Percentiles rank a stretch among this genome's conserved stretches.
These are phyloP conservation scores for Pinus tabuliformis DNA, from an alignment of 75 land plant genomes.

Conservation along the genomic window DNA sequence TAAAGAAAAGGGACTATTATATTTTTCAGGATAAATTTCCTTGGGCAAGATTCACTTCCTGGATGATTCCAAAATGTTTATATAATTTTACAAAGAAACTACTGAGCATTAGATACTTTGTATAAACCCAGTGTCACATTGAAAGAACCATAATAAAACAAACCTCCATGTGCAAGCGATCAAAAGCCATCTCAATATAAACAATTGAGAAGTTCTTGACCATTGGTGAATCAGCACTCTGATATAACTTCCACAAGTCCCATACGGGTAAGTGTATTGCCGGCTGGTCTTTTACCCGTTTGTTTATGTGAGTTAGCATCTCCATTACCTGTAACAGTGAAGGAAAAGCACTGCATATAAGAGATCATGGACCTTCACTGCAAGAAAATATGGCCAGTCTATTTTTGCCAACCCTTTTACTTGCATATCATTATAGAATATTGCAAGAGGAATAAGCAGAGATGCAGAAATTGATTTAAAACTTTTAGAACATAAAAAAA, in stretches of 20 bases:
- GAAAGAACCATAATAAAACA: background rate
- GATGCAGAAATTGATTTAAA: too few relatives aligned
- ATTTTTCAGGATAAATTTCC: background rate
- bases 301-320: conserved; percentile 86
- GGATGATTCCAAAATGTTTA: background rate
- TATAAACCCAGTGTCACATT: background rate
- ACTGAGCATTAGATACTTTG: background rate
- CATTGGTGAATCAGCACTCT: conserved; percentile 44
- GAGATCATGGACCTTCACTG: too few relatives aligned
- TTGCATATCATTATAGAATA: too few relatives aligned
- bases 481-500: too few relatives aligned
- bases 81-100: background rate
- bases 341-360: background rate
- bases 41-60: background rate
- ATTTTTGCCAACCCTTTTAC: too few relatives aligned
- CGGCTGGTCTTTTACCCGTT: conserved; percentile 82
- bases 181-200: conserved; percentile 97
- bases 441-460: too few relatives aligned
- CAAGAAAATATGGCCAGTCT: too few relatives aligned
- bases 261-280: conserved; percentile 70
- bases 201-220: conserved; percentile 87
- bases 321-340: conserved; percentile 73
- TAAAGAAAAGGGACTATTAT: too few relatives aligned
- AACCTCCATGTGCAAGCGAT: conserved; percentile 65
- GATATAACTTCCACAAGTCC: conserved; percentile 75